phyloP scores from a whole-genome alignment of 1,284 basidiomycete species.

The Uromyces viciae-fabae region DNA sequence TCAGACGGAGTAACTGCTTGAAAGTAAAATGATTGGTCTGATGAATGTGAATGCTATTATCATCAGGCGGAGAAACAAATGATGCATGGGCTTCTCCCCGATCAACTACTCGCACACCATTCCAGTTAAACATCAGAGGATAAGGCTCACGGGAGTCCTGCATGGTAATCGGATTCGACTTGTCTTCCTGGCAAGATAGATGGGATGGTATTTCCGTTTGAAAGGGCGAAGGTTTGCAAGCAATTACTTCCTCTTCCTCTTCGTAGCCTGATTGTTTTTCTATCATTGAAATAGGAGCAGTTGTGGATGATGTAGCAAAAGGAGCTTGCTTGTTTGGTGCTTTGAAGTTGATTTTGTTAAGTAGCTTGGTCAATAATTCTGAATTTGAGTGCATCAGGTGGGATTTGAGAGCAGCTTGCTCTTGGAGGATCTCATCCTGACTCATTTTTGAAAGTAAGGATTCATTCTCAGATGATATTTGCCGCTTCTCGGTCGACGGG shows the following conservation, averaged over 20 bases:
- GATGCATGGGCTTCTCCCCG: neutral
- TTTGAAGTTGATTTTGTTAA: constrained; percentile 18
- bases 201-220: neutral
- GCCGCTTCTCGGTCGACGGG: neutral
- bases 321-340: neutral
- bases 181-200: neutral
- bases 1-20: constrained; percentile 25
- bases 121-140: constrained; percentile 15
- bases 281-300: neutral
- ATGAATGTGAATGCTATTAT: constrained; percentile 23
- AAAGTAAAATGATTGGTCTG: constrained; percentile 24
- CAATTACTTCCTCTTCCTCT: neutral
- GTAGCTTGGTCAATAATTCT: constrained; percentile 23
- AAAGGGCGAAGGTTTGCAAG: neutral
- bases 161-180: neutral
- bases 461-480: constrained; percentile 39
- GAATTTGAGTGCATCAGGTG: constrained; percentile 35
- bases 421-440: constrained; percentile 24
- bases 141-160: neutral
- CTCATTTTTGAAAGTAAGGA: constrained; percentile 31
- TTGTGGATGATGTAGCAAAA: neutral
- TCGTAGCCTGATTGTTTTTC: constrained; percentile 14
- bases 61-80: neutral
- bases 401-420: constrained; percentile 34
- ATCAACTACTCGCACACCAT: constrained; percentile 13